phyloP scores from a whole-genome alignment of 805 yeast species.

The Myxozyma sirexii region DNA sequence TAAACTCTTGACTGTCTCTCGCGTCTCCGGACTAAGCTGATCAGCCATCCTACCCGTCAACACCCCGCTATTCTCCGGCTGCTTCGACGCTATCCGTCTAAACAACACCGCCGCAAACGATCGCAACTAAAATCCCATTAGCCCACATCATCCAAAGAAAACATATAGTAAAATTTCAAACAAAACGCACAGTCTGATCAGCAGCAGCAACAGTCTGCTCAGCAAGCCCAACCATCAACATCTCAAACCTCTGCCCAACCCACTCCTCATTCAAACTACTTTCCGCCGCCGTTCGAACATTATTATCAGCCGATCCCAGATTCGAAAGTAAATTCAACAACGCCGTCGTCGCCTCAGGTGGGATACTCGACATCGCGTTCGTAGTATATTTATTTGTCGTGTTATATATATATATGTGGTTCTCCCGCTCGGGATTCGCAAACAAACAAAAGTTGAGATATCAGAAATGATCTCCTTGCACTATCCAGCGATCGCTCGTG shows the following conservation, averaged over 20 bases:
- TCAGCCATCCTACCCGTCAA: constrained; percentile 81
- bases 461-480: neutral
- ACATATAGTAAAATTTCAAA: neutral
- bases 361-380: constrained; percentile 44
- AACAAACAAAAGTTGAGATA: too few relatives aligned
- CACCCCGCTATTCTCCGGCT: constrained; percentile 62
- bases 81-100: constrained; percentile 71
- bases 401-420: neutral
- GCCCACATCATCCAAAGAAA: neutral
- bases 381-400: neutral
- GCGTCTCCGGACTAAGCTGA: constrained; percentile 59
- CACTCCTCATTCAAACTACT: constrained; percentile 70
- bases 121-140: constrained; percentile 36
- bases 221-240: constrained; percentile 74
- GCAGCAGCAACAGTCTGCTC: constrained; percentile 68
- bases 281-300: constrained; percentile 77
- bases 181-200: constrained; percentile 50
- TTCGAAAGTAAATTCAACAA: constrained; percentile 62
- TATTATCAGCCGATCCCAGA: constrained; percentile 78
- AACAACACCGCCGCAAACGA: constrained; percentile 86
- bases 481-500: too few relatives aligned
- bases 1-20: constrained; percentile 62
- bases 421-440: too few relatives aligned
- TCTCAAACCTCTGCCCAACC: constrained; percentile 71
- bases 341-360: constrained; percentile 61